Evolutionary conservation across 1,284 basidiomycete genomes (phyloP), one percentile per base, ranked within the genome.

Genomic region (Xerocomus tenax): DNA sequence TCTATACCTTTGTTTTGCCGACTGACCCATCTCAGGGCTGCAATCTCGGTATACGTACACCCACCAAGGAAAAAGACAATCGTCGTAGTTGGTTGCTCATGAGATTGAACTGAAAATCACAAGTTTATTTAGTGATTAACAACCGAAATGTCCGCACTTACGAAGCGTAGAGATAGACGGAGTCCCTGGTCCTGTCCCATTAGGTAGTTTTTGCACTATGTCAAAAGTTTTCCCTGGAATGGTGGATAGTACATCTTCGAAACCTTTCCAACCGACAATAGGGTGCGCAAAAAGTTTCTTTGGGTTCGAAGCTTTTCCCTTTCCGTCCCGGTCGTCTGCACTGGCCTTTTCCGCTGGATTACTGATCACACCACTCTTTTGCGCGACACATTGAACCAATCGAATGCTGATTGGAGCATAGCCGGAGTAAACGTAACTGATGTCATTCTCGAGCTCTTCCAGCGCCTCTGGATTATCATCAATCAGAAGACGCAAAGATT

Each of bases 51-150:
- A 61, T 90, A 96, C 6, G 96, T 98, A 65, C 94, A 94, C 3
- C 96, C 96, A 30, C 96, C 96, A n/a, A 98, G 71, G 79, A 98
- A 98, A 71, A 97, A 97, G 9, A 99, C 89, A 19, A 96, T 79
- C 1, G 92, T 97, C 3, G 87, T 96, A 3, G 54, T 63, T 5
- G 78, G 69, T 55, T 73, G 74, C 56, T 79, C 79, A 51, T 67
- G 69, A 18, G 74, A 63, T 51, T 71, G 70, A 53, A 74, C 79
- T 81, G 46, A 12, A 51, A 32, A 45, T 23, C 23, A 48, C 35
- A 28, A 52, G 45, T 13, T 30, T 51, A 40, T 54, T 43, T 45
- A 41, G 40, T 8, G 5, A 19, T 42, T n/a, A 43, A 23, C 39
- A 30, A 18, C 4, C 10, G n/a, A 28, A 29, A 39, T 18, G 34